Percentiles rank a stretch among this genome's conserved stretches.
phyloP scores from a whole-genome alignment of 2,329 filamentous ascomycete species.

The Fusarium pseudoanthophilum region DNA sequence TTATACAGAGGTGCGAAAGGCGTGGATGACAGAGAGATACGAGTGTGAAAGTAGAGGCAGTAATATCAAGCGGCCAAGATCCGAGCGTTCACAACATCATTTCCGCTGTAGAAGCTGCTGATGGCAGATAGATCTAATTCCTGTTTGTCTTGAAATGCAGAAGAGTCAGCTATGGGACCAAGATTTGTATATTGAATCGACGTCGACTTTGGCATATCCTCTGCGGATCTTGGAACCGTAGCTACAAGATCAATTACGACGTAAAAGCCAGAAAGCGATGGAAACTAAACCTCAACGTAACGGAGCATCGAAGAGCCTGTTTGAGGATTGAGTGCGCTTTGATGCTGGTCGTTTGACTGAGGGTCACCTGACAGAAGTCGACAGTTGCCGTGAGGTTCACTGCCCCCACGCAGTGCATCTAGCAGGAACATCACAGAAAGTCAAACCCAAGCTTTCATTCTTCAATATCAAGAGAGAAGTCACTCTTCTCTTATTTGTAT shows the following conservation, averaged over 20 bases:
- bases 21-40: not conserved
- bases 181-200: too few relatives aligned
- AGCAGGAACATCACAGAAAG: fast-evolving
- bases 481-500: not conserved
- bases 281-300: not conserved
- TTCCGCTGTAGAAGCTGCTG: not conserved
- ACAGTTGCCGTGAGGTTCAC: not conserved
- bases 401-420: not conserved
- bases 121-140: not conserved
- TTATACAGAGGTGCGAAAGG: not conserved
- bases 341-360: not conserved
- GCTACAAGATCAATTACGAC: not conserved
- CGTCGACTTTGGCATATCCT: too few relatives aligned
- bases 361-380: too few relatives aligned
- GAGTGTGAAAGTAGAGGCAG: not conserved
- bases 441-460: fast-evolving
- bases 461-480: fast-evolving
- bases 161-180: not conserved
- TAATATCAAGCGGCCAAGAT: not conserved
- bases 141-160: not conserved
- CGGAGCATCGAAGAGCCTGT: not conserved
- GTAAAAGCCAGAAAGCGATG: not conserved
- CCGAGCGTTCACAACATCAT: not conserved
- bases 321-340: not conserved
- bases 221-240: too few relatives aligned